Base-by-base conservation (phyloP, 1,284 basidiomycete genomes). In the Apiotrichum gracile region DNA sequence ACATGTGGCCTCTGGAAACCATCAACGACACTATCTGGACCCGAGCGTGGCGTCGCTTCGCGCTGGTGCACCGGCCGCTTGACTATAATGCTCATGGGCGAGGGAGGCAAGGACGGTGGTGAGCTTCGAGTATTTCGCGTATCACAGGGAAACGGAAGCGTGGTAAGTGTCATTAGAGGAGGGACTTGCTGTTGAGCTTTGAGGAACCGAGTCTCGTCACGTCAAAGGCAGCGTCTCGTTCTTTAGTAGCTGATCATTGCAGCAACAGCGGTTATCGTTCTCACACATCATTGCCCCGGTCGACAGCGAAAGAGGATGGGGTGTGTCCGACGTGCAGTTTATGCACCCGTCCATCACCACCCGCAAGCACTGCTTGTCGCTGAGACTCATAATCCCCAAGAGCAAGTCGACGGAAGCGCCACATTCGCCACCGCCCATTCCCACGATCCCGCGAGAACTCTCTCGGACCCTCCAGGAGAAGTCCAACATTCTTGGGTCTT, bases 61-160 rank as follows among this genome's bases (percentile, higher is more conserved):
- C 42, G 50, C 10, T 57, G 55, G 58, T n/a, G 37, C 14, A 9
- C 35, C 4, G 50, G 50, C 16, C 40, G 39, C 2, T 8, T 60
- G 19, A 38, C 39, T 10, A 33, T 54, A 5, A 42, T n/a, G 5
- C 43, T 60, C 24, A 21, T 33, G 26, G 58, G 54, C 22, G 35
- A 47, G n/a, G 58, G 58, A 2, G 58, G 58, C 12, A 25, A 26
- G 8, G 58, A 51, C 10, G 58, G 58, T 10, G 58, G 58, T 8
- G 49, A 53, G 35, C 29, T 60, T 24, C 51, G 54, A 0, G 40
- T 60, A 16, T 35, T 51, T 16, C 49, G 48, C 35, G 33, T 38
- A 13, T 45, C 43, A 16, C 12, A 19, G n/a, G 41, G 26, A 25
- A 41, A 26, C 1, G 39, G 25, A 17, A 38, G 24, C 12, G 44